Evolutionary conservation across 768 basidiomycete species (phyloP).

Genomic region (Xerocomellus amylosporus): DNA sequence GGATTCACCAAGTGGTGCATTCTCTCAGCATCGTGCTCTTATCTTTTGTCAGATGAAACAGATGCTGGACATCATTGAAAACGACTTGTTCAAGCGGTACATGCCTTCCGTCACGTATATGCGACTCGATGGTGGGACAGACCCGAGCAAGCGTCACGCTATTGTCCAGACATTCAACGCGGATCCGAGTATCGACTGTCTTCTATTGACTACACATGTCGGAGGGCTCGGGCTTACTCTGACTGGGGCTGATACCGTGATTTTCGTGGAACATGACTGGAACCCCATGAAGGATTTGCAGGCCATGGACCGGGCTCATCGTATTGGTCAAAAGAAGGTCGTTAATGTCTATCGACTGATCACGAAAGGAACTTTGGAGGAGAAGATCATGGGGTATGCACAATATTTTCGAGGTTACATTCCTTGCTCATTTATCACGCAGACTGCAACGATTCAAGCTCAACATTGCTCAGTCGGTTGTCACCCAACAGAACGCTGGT

Average conservation of each 20-base stretch:
- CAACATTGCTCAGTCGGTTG: slow-evolving; percentile 94
- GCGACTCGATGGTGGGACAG: slow-evolving; percentile 93
- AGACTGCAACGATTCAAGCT: slow-evolving; percentile 98
- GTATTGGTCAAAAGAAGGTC: slow-evolving; percentile 97
- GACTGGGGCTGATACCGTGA: slow-evolving; percentile 98
- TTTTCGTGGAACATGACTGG: slow-evolving; percentile 99
- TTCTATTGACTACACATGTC: slow-evolving; percentile 94
- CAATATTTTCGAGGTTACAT: slow-evolving; percentile 1
- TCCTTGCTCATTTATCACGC: slow-evolving; percentile 11
- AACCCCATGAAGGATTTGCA: slow-evolving; percentile 99
- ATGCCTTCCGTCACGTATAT: slow-evolving; percentile 99
- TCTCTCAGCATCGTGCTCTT: slow-evolving; percentile 96
- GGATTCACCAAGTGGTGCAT: slow-evolving; percentile 45
- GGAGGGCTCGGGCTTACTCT: slow-evolving; percentile 94
- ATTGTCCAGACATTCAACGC: slow-evolving; percentile 98
- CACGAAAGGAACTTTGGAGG: slow-evolving; percentile 95
- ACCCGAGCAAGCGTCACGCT: slow-evolving; percentile 91
- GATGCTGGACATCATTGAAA: slow-evolving; percentile 98
- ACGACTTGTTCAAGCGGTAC: slow-evolving; percentile 81
- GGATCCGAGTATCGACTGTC: slow-evolving; percentile 95
- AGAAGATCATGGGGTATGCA: slow-evolving; percentile 98
- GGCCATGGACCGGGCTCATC: slow-evolving; percentile 98
- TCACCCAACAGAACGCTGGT: slow-evolving; percentile 96
- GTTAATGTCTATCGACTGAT: slow-evolving; percentile 98
- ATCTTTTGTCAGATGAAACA: slow-evolving; percentile 99